Base-by-base conservation (phyloP, 2,329 filamentous ascomycete genomes). In the Aspergillus oerlinghausenensis region DNA sequence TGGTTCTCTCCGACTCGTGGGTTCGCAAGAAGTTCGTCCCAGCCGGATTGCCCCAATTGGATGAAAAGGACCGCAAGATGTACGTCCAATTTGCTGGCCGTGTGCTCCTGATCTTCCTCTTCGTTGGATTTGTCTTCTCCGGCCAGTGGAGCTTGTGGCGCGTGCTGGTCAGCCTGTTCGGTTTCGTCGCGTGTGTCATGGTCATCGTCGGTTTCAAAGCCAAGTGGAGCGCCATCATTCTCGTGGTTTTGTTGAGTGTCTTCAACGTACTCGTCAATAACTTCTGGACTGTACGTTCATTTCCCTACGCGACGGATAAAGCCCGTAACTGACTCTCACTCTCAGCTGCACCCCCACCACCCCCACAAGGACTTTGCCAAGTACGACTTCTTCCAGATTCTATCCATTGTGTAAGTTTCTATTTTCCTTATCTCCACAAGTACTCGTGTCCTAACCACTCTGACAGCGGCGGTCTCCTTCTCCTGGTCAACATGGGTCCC, bases 61-160 rank as follows among this genome's bases (percentile, higher is more conserved):
- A 97, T 73, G 94, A 99, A 82, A 97, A 97, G 86, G 94, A 99
- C 76, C 90, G 92, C 79, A 99, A 97, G 84, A 97, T 97, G 93
- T 99, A 99, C 83, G 95, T 99, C 79, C 94, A 97, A 84, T 88
- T 99, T 60, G 94, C 94, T 64, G 94, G 94, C 38, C 88, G 94
- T 66, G 90, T 99, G 38, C 83, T 99, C 63, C 82, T 99, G 67
- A 97, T 99, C 79, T 97, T 99, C 84, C 84, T 99, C 65, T 99
- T 99, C 75, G 76, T 97, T 64, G 94, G 94, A 58, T 99, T 99
- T 71, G 89, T 99, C 68, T 96, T 97, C 79, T 90, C 90, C 56
- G 94, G 94, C 65, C 83, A 92, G 69, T 99, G 94, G 94, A 90
- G 86, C 70, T 77, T 97, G 69, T 92, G 92, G 83, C 86, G 94